A percentile compares a stretch with the other conserved stretches of the same genome.
These are phyloP conservation scores for Mallotus repandus DNA, from an alignment of 441 rosid genomes.

Conservation along the genomic window DNA sequence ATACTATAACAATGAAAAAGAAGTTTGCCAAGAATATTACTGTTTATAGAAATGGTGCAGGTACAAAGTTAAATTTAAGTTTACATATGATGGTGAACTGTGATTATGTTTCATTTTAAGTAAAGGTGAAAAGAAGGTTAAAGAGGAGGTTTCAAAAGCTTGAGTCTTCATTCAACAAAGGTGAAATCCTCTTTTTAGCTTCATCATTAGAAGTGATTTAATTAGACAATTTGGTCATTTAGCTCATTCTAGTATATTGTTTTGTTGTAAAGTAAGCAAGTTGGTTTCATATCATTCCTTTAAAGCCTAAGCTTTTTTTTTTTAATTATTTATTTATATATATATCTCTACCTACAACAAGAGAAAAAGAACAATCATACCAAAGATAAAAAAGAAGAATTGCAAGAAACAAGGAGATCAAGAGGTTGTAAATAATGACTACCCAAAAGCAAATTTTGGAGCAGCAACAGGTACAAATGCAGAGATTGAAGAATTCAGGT, in stretches of 20 bases:
- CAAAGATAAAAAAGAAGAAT: background rate
- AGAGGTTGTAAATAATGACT: slow-evolving; percentile 32
- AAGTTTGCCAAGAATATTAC: background rate
- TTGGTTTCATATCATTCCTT: slow-evolving; percentile 30
- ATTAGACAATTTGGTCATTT: slow-evolving; percentile 30
- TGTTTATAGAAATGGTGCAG: background rate
- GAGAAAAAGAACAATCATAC: slow-evolving; percentile 39
- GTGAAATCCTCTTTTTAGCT: slow-evolving; percentile 28
- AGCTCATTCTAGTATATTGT: slow-evolving; percentile 15
- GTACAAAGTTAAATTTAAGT: background rate
- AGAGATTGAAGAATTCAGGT: slow-evolving; percentile 52
- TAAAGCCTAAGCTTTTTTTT: slow-evolving; percentile 37
- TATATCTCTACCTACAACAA: slow-evolving; percentile 27
- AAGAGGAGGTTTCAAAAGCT: slow-evolving; percentile 9
- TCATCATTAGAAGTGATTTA: slow-evolving; percentile 27
- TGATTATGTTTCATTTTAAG: slow-evolving; percentile 10
- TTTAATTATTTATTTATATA: background rate
- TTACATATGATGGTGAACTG: background rate
- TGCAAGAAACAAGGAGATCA: background rate
- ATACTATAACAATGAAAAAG: background rate
- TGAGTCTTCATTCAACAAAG: slow-evolving; percentile 38
- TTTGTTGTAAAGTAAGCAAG: slow-evolving; percentile 34
- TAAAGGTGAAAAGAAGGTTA: slow-evolving; percentile 22
- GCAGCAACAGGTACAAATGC: slow-evolving; percentile 49
- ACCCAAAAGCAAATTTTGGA: slow-evolving; percentile 59